Base-by-base conservation (phyloP, 495 filamentous ascomycete species). In the Penicillium maclennaniae region DNA sequence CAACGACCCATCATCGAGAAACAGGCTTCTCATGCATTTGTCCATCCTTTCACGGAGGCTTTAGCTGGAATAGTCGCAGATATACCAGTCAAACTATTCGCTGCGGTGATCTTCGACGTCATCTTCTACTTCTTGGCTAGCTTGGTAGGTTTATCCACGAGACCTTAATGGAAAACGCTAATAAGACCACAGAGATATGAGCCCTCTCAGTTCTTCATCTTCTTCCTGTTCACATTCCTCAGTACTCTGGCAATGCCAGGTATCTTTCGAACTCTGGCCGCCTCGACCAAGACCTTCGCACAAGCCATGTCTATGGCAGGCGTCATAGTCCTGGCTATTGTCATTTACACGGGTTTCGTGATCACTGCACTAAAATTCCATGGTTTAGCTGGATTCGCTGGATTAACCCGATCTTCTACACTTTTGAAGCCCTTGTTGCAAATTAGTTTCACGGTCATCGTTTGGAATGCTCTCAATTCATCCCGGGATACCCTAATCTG, bases 1-100 rank as follows among this genome's bases (percentile, higher is more conserved):
- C 80, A 85, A 61, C 73, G 82, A 17, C 79, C 82, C 20, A 82
- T 87, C 31, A 78, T 88, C 16, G 80, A 84, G 43, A 87, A 87
- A 59, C 85, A 87, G 53, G 73, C 74, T 0, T 79, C 76, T 1
- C 87, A 84, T 53, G 79, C 82, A n/a, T 82, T 87, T 60, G 85
- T 86, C 19, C 81, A 82, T 49, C 84, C 86, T 0, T 77, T 78
- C 31, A 73, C 82, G 3, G 83, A 86, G 55, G 79, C 80, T 0
- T 58, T 83, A 4, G 84, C 80, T 10, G 76, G 77, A 0, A 76
- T 86, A 19, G 71, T 87, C 0, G 71, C 75, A 5, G 84, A 87
- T 51, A 72, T 87, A 26, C 81, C 81, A 0, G 68, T 79, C 44
- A 83, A 83, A 49, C 71, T 83, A 28, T 56, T 75, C 20, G 66